These are phyloP conservation scores for Trichoderma lentiforme DNA, from an alignment of 2,329 filamentous ascomycete genomes.

Conservation along the genomic window DNA sequence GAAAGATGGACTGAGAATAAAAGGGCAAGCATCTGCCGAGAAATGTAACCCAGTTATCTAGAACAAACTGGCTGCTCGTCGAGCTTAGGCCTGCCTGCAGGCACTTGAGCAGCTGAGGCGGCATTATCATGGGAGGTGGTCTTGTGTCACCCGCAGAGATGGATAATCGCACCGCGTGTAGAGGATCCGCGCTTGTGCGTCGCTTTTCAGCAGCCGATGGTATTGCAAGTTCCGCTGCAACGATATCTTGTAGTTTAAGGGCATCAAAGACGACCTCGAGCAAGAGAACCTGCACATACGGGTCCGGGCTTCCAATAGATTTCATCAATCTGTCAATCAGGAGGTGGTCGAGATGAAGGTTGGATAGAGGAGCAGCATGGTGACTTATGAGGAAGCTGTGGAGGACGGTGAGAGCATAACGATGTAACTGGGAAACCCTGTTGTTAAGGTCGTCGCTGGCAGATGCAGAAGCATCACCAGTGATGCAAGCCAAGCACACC, in stretches of 20 bases:
- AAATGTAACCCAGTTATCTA: conserved; percentile 91
- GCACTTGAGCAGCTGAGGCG: conserved; percentile 73
- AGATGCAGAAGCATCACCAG: conserved; percentile 23
- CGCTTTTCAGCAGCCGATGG: conserved; percentile 49
- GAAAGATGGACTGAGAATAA: conserved; percentile 81
- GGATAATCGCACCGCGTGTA: conserved; percentile 39
- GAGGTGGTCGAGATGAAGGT: conserved; percentile 65
- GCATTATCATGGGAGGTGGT: conserved; percentile 46
- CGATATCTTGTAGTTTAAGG: conserved; percentile 60
- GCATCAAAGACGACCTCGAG: conserved; percentile 74
- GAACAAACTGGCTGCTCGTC: conserved; percentile 65
- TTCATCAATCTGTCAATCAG: conserved; percentile 66
- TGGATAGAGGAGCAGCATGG: conserved; percentile 55
- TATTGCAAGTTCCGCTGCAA: conserved; percentile 38
- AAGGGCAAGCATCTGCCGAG: conserved; percentile 79
- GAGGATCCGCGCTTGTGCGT: conserved; percentile 40
- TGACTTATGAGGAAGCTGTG: conserved; percentile 66
- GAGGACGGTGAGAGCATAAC: conserved; percentile 65
- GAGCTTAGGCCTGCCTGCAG: conserved; percentile 79
- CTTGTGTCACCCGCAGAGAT: conserved; percentile 31
- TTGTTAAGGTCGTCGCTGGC: conserved; percentile 28
- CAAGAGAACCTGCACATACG: conserved; percentile 71
- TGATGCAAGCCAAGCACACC: conserved; percentile 62
- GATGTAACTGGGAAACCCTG: conserved; percentile 65
- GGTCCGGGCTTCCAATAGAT: conserved; percentile 59